These are phyloP conservation scores for Coemansia sp. DNA, from an alignment of 192 early-diverging fungal genomes.

Conservation along the genomic window DNA sequence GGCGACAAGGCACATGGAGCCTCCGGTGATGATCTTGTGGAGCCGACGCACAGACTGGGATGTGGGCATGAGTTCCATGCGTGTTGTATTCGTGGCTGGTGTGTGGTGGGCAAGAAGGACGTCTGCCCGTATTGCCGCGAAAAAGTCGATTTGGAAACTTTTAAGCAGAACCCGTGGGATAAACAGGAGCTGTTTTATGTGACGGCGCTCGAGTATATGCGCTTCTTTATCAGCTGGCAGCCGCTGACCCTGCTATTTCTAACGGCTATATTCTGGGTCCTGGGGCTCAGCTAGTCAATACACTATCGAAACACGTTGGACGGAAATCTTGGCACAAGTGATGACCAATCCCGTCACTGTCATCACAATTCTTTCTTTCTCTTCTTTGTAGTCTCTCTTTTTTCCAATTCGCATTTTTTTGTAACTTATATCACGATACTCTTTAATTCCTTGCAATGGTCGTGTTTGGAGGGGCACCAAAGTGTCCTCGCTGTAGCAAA, in stretches of 20 bases:
- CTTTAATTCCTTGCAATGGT: slow-evolving; percentile 17
- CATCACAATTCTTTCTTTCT: neutral
- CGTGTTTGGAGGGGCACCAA: slow-evolving; percentile 41
- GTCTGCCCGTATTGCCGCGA: slow-evolving; percentile 58
- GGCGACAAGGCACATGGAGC: neutral
- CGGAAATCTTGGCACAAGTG: neutral
- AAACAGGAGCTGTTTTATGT: slow-evolving; percentile 58
- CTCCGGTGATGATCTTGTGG: slow-evolving; percentile 6
- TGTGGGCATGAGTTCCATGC: slow-evolving; percentile 59
- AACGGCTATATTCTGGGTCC: slow-evolving; percentile 40
- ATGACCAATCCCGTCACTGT: neutral
- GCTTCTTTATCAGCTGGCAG: slow-evolving; percentile 59
- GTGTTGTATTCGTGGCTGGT: slow-evolving; percentile 60
- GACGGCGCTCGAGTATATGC: slow-evolving; percentile 56
- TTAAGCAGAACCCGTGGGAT: slow-evolving; percentile 57
- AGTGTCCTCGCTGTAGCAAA: slow-evolving; percentile 58
- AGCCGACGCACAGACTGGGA: slow-evolving; percentile 44
- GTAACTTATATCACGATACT: neutral
- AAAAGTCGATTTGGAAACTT: slow-evolving; percentile 53
- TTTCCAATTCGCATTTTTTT: slow-evolving; percentile 16
- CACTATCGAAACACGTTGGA: slow-evolving; percentile 10
- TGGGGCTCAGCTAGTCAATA: slow-evolving; percentile 34
- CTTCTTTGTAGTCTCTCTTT: slow-evolving; percentile 4
- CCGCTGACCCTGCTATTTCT: slow-evolving; percentile 45
- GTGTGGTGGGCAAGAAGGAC: slow-evolving; percentile 58